These are phyloP conservation scores for Dactylorhiza incarnata DNA, from an alignment of 106 monocot species.

Conservation along the genomic window DNA sequence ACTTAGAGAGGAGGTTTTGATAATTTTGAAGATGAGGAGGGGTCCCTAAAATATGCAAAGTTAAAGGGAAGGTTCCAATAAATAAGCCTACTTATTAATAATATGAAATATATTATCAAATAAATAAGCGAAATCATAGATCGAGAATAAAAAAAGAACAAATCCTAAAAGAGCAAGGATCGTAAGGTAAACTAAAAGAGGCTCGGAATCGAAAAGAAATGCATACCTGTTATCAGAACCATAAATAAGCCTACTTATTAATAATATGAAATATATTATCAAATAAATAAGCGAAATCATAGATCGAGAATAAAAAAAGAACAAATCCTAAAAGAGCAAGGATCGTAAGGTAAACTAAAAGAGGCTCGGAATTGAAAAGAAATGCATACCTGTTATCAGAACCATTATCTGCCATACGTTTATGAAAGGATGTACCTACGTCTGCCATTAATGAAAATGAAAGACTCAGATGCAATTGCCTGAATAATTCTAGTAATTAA, in stretches of 20 bases:
- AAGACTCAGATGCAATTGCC: background rate
- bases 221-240: too few relatives aligned
- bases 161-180: background rate
- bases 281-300: slow-evolving; percentile 2
- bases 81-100: too few relatives aligned
- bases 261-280: background rate
- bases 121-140: background rate
- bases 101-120: background rate
- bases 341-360: background rate
- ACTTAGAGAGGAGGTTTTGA: too few relatives aligned
- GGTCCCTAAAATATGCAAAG: too few relatives aligned
- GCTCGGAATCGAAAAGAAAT: background rate
- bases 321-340: background rate
- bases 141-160: background rate
- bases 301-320: background rate
- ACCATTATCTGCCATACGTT: slow-evolving; percentile 4
- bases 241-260: too few relatives aligned
- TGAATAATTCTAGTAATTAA: background rate
- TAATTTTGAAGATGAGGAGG: too few relatives aligned
- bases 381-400: slow-evolving; percentile 3
- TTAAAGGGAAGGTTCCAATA: too few relatives aligned
- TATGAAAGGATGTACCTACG: background rate
- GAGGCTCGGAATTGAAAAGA: background rate
- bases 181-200: background rate
- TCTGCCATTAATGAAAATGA: background rate